Base-by-base conservation (phyloP, 2,329 filamentous ascomycete species). In the Reticulascus tulasneorum region DNA sequence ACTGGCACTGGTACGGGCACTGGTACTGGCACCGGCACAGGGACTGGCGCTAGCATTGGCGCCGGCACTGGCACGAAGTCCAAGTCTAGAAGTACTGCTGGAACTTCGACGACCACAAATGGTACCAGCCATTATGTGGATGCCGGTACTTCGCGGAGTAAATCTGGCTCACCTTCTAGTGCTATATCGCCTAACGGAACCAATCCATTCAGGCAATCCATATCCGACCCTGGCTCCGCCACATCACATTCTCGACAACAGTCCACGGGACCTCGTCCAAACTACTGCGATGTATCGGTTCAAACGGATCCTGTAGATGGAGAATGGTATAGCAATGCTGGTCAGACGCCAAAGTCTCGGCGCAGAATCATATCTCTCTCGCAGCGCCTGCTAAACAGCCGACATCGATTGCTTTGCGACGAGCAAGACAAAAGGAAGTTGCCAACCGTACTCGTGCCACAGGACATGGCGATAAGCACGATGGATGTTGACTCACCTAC, bases 241-340 rank as follows among this genome's bases (percentile, higher is more conserved):
- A 47, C 52, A 1, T 37, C 48, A 23, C 47, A 47, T 5, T 66
- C 65, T 3, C 60, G 66, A 7, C 63, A 59, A 27, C 49, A 56
- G 5, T 70, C 71, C 1, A 50, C 54, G 2, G 52, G 54, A 2
- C 59, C 63, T 4, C 58, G 60, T 9, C 53, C 63, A 7, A 59
- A 61, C 12, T 79, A 79, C 45, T 58, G 67, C 33, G 70, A 79
- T 47, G 69, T 60, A 9, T 55, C 60, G 6, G 65, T 74, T 3
- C 76, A 80, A 47, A 79, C 76, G 1, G 75, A 78, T 20, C 64
- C 68, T 0, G 71, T 73, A 1, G 62, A 68, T 21, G 71, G 69
- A 11, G 69, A 70, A 39, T 77, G 72, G 71, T 76, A 69, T 41
- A 71, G 66, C 42, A 58, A 60, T 20, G 46, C 53, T 2, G 48